These are phyloP conservation scores for Didymella sp. DNA, from an alignment of 2,329 filamentous ascomycete species.

Conservation along the genomic window DNA sequence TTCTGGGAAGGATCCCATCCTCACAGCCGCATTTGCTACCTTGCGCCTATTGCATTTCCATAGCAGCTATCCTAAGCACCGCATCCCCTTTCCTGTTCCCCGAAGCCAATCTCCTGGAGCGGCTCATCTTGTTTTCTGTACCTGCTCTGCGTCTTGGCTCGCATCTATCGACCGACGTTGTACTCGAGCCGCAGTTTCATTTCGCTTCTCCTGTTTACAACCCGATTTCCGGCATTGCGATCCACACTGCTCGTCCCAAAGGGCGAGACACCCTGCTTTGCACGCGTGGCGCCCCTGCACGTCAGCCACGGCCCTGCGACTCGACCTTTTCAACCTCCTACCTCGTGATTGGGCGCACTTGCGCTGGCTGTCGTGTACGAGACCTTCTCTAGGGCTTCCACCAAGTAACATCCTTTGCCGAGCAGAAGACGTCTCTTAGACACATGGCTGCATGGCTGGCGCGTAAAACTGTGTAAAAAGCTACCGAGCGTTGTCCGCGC, in stretches of 20 bases:
- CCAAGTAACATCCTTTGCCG: slow-evolving; percentile 11
- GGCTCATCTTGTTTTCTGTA: slow-evolving; percentile 21
- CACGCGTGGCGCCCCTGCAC: slow-evolving; percentile 29
- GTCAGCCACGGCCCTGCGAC: slow-evolving; percentile 29
- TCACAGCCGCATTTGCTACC: neutral
- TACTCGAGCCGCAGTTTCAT: slow-evolving; percentile 22
- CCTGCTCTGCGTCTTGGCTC: slow-evolving; percentile 6
- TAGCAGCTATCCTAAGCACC: neutral
- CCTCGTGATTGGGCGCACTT: slow-evolving; percentile 23
- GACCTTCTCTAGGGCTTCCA: slow-evolving; percentile 15
- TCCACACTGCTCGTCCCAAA: neutral
- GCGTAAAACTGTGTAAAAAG: slow-evolving; percentile 16
- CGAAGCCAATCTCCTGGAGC: slow-evolving; percentile 24
- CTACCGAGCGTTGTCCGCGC: slow-evolving; percentile 11
- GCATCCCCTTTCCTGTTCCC: slow-evolving; percentile 14
- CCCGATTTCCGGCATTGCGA: slow-evolving; percentile 7
- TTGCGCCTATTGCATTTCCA: neutral
- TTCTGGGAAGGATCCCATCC: neutral
- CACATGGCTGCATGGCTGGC: neutral
- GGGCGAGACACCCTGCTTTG: slow-evolving; percentile 12
- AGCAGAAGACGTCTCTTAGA: neutral
- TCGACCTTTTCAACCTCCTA: slow-evolving; percentile 4
- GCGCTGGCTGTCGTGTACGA: slow-evolving; percentile 20
- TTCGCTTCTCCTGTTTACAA: slow-evolving; percentile 19
- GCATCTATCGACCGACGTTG: slow-evolving; percentile 13